These are phyloP conservation scores for Cylindrotheca closterium DNA, from an alignment of 108 stramenopile genomes.

Conservation along the genomic window DNA sequence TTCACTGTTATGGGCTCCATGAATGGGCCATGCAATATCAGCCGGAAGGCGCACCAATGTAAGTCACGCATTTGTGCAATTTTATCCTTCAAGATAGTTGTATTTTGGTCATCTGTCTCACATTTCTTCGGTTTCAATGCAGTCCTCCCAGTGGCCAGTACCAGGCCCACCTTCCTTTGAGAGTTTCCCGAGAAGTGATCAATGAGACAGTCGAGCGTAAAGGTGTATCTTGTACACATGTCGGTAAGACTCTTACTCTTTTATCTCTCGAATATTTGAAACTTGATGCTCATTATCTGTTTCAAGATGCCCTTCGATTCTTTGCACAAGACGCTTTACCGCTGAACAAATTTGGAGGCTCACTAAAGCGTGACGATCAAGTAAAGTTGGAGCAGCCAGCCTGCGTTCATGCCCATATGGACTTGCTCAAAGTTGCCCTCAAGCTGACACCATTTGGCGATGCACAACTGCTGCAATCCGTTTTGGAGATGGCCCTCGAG, in stretches of 20 bases:
- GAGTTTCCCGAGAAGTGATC: slow-evolving; percentile 69
- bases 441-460: slow-evolving; percentile 73
- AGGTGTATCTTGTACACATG: slow-evolving; percentile 89
- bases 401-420: slow-evolving; percentile 95
- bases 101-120: background rate
- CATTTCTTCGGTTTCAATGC: background rate
- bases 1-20: slow-evolving; percentile 92
- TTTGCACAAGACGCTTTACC: slow-evolving; percentile 87
- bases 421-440: slow-evolving; percentile 87
- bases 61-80: background rate
- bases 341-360: slow-evolving; percentile 62
- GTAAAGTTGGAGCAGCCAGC: slow-evolving; percentile 51
- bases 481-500: slow-evolving; percentile 66
- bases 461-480: slow-evolving; percentile 50
- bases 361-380: slow-evolving; percentile 57
- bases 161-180: slow-evolving; percentile 75
- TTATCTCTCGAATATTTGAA: background rate
- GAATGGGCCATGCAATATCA: slow-evolving; percentile 98
- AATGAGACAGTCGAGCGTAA: slow-evolving; percentile 83
- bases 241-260: too few relatives aligned
- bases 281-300: too few relatives aligned
- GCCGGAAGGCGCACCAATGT: slow-evolving; percentile 42
- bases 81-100: slow-evolving; percentile 29
- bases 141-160: slow-evolving; percentile 57
- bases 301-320: slow-evolving; percentile 90